phyloP scores from a whole-genome alignment of 257 asterid species.

The Voacanga thouarsii region DNA sequence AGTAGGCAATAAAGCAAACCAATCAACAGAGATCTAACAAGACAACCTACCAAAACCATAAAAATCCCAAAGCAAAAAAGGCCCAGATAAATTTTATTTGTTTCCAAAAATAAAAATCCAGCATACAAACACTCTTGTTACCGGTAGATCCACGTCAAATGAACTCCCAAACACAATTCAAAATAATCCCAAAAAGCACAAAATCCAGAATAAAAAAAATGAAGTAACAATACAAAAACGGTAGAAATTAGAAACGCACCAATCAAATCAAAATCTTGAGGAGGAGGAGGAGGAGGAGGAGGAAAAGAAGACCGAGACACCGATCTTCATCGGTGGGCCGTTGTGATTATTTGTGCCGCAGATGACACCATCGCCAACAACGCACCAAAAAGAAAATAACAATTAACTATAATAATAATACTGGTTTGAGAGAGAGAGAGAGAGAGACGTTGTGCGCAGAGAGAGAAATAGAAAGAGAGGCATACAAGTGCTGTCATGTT shows the following conservation, averaged over 20 bases:
- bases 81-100: neutral
- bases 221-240: neutral
- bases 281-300: slow-evolving; percentile 23
- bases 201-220: neutral
- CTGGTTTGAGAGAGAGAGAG: slow-evolving; percentile 21
- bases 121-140: neutral
- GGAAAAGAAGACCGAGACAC: slow-evolving; percentile 30
- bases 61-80: neutral
- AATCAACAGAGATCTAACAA: slow-evolving; percentile 10
- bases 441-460: slow-evolving; percentile 10
- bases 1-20: neutral
- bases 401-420: slow-evolving; percentile 17
- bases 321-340: slow-evolving; percentile 59
- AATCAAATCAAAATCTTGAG: slow-evolving; percentile 31
- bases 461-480: slow-evolving; percentile 12
- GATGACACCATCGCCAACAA: slow-evolving; percentile 39
- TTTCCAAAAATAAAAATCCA: neutral
- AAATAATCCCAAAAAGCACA: neutral
- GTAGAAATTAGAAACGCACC: slow-evolving; percentile 17
- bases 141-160: slow-evolving; percentile 17
- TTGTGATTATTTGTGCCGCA: slow-evolving; percentile 34
- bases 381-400: slow-evolving; percentile 18
- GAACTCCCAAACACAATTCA: slow-evolving; percentile 5
- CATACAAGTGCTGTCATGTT: slow-evolving; percentile 15
- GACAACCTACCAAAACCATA: neutral